Percentiles rank a stretch among this genome's conserved stretches.
Evolutionary conservation across 345 rosid species (phyloP).

Genomic region (Citrus hindsii): DNA sequence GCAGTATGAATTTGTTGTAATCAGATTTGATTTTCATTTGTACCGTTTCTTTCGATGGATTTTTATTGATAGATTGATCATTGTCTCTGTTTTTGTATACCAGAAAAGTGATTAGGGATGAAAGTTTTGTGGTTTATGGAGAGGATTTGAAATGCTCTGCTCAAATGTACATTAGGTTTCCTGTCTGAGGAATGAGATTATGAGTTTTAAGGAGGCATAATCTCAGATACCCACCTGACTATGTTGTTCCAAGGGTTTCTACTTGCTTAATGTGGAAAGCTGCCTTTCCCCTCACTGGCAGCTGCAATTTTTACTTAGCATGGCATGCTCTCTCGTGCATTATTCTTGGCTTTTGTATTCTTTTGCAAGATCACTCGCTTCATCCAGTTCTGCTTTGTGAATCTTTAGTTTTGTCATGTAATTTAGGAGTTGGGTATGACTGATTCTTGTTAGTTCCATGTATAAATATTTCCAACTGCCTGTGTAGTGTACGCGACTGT

Average conservation of each 20-base stretch:
- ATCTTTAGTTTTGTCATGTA: background rate
- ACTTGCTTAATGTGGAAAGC: background rate
- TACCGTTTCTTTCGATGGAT: background rate
- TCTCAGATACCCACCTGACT: background rate
- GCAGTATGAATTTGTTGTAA: background rate
- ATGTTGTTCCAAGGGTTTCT: background rate
- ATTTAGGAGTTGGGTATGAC: background rate
- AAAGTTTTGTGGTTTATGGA: background rate
- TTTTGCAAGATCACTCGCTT: background rate
- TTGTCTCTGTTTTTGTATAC: background rate
- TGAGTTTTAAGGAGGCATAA: background rate
- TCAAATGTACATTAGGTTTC: background rate
- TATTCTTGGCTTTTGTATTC: background rate
- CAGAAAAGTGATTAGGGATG: background rate
- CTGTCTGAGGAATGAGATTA: background rate
- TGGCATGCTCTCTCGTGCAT: background rate
- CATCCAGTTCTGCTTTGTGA: background rate
- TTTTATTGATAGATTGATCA: slow-evolving; percentile 1
- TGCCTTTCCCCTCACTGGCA: background rate
- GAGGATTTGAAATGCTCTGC: background rate
- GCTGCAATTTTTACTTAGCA: background rate
- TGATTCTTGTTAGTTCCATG: background rate
- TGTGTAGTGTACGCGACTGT: background rate
- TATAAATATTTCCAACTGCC: background rate
- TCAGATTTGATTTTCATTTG: background rate